Base-by-base conservation (phyloP, 768 basidiomycete species). In the Zangia roseola region DNA sequence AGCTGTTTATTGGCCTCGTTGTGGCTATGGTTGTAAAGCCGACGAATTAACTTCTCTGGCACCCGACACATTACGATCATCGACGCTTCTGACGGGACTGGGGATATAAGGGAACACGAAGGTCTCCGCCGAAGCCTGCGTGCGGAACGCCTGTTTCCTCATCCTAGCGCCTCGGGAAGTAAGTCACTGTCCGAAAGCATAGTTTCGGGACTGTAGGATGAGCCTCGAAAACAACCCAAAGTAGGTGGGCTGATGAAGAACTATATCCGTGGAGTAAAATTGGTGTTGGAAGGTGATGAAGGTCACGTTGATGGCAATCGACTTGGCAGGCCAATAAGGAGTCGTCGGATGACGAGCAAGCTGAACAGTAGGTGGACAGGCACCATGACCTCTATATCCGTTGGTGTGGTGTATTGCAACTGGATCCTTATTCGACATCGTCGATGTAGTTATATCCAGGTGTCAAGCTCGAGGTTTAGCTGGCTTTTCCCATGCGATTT, bases 131-230 rank as follows among this genome's bases (percentile, higher is more conserved):
- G 55, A 49, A 16, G 51, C 55, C 10, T 31, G 48, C 3, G 58
- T 57, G 16, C 13, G 34, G 44, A 60, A 60, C 4, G 36, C 16
- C 55, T 52, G 47, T 20, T 60, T 57, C 24, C 7, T 57, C 55
- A 8, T 30, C n/a, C 4, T 50, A 35, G 4, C 53, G 40, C n/a
- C 47, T 49, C 3, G 48, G 39, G n/a, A n/a, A n/a, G n/a, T n/a
- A n/a, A n/a, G n/a, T n/a, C n/a, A n/a, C n/a, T 21, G 47, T 57
- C 10, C 58, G 58, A 10, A 60, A 53, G 7, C n/a, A 28, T 56
- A 57, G 13, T 53, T 51, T 43, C 49, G 58, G 20, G 50, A 57
- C 38, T 41, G 48, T 35, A 48, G 40, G 31, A 53, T 44, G 8
- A 59, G 50, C 38, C 42, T 49, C 16, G 56, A 47, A 16, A 54